Base-by-base conservation (phyloP, 371 early-diverging fungal species). In the Choanephora cucurbitarum region DNA sequence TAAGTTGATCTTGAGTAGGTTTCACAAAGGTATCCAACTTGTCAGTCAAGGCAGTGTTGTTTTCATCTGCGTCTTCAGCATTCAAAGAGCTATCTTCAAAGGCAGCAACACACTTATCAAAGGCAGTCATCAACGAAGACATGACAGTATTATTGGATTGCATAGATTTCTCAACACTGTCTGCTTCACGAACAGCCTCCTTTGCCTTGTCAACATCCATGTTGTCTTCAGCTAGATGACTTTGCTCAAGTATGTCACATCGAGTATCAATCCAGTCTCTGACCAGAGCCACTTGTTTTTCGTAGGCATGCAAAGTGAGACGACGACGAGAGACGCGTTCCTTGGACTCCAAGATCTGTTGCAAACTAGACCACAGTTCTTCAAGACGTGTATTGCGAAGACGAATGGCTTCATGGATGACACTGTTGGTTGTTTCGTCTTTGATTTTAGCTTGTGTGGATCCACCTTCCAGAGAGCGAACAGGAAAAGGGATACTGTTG, bases 241-340 rank as follows among this genome's bases (percentile, higher is more conserved):
- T 6, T 58, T 22, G 13, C 54, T 57, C 14, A 37, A 72, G 55
- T 5, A 65, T 22, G 8, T 60, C 48, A 13, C 40, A 58, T 3
- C 60, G 57, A 9, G 67, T 52, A 7, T 37, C 43, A n/a, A 74
- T 72, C 80, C 80, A 79, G 10, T 55, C 52, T 37, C 55, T 62
- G 32, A 61, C 62, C 0, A 55, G 44, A 11, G 64, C 51, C 4
- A 52, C 67, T 52, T 79, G 71, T 31, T 70, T 70, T 18, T 55
- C 54, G 33, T 54, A 79, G 0, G 67, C 42, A 14, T 72, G 62
- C 1, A 70, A 33, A 0, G 71, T 58, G n/a, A 70, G 49, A 24
- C 59, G 45, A 15, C 70, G 70, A 17, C 75, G 70, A 18, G 77
- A 74, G 5, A 72, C 39, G 10, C 67, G 66, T 48, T 76, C 77